Evolutionary conservation across 495 filamentous ascomycete species (phyloP).

Genomic region (Podospora pseudopauciseta): DNA sequence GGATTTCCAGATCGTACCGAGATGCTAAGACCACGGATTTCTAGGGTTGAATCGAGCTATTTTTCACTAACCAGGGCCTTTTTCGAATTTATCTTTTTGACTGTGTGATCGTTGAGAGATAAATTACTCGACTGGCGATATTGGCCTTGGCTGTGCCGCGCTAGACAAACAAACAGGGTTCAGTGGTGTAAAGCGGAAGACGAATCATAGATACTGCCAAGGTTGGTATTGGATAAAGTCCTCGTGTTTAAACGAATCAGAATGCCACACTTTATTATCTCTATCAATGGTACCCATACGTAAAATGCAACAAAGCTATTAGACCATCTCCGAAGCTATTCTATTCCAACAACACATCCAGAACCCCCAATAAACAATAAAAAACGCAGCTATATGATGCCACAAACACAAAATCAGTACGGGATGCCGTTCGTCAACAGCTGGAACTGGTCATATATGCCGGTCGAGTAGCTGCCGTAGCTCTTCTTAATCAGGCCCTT

Average conservation of each 20-base stretch:
- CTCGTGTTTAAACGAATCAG: background rate
- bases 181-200: too few species aligned
- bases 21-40: too few species aligned
- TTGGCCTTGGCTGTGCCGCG: too few species aligned
- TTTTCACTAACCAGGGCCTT: too few species aligned
- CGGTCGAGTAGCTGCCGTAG: conserved; percentile 81
- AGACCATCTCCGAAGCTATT: background rate
- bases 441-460: conserved; percentile 96
- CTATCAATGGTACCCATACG: background rate
- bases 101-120: too few species aligned
- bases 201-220: background rate
- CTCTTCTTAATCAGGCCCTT: conserved; percentile 82
- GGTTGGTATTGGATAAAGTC: background rate
- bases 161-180: too few species aligned
- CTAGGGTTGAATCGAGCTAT: too few species aligned
- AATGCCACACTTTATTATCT: background rate
- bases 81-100: too few species aligned
- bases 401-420: conserved; percentile 44
- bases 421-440: conserved; percentile 96
- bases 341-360: background rate
- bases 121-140: too few species aligned
- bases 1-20: too few species aligned
- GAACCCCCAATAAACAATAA: background rate
- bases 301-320: background rate
- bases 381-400: background rate